Base-by-base conservation (phyloP, 2,329 filamentous ascomycete species). In the Claviceps maximensis region DNA sequence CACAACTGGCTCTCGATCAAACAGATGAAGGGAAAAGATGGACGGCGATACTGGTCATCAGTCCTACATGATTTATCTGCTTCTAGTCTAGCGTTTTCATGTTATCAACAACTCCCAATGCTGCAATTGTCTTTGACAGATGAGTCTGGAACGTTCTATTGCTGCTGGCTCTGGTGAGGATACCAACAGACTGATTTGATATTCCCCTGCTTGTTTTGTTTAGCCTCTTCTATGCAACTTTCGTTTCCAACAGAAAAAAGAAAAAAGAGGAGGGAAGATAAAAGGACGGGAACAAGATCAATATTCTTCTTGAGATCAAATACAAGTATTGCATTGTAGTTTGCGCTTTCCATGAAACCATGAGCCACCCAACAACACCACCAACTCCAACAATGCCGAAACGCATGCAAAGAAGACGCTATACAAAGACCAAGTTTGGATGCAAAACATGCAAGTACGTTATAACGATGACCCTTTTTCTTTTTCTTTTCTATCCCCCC, bases 341-440 rank as follows among this genome's bases (percentile, higher is more conserved):
- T 25, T 6, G 10, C 21, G 19, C 21, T 31, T 13, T 31, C 27
- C 27, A 47, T 44, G 27, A 31, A 33, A 33, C 45, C 6, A 47
- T 21, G 45, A 12, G 3, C 21, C 45, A 19, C 4, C 45, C 19
- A 33, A 21, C 25, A 47, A n/a, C 25, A 12, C n/a, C 27, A 21
- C 12, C 45, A 6, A n/a, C 25, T 19, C n/a, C 27, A 21, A 19
- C 45, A 6, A 31, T 47, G 45, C 45, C 13, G 10, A 52, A 48
- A 42, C 44, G 44, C 9, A 13, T 3, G 23, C 51, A 52, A 15
- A 45, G 51, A 47, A 47, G 36, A 15, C 44, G 51, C 17, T 52
- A 52, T 42, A 52, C 51, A 23, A 52, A 52, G 45, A 52, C 51
- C 44, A 52, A 52, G 25, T 52, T 42, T 48, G 51, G 51, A 13